Percentiles rank a stretch among this genome's conserved stretches.
phyloP scores from a whole-genome alignment of 306 rosid genomes.

The Crotalaria pallida region DNA sequence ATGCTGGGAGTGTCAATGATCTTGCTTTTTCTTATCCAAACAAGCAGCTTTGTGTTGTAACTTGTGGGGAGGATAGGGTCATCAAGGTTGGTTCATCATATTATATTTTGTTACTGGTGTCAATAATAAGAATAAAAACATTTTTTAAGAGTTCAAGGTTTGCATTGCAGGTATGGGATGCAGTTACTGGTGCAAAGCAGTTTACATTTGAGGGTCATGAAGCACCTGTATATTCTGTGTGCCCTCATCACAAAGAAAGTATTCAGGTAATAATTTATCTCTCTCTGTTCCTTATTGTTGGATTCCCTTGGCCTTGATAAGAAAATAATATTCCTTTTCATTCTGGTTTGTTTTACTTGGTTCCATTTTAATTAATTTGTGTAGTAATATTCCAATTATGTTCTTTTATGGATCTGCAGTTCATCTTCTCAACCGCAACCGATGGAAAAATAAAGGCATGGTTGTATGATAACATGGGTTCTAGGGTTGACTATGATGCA shows the following conservation, averaged over 20 bases:
- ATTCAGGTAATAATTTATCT: slow-evolving; percentile 63
- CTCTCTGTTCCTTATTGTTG: slow-evolving; percentile 9
- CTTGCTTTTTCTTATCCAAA: slow-evolving; percentile 96
- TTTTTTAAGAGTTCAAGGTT: slow-evolving; percentile 27
- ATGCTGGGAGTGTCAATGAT: slow-evolving; percentile 93
- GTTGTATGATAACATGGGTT: slow-evolving; percentile 93
- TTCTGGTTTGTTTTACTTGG: neutral
- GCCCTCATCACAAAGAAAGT: slow-evolving; percentile 96
- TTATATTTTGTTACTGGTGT: slow-evolving; percentile 19
- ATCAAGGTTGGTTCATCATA: slow-evolving; percentile 70
- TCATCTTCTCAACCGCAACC: slow-evolving; percentile 94
- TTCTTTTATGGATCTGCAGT: slow-evolving; percentile 42
- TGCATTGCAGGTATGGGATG: slow-evolving; percentile 95
- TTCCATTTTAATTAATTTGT: neutral
- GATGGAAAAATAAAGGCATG: slow-evolving; percentile 99
- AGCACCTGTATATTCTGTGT: slow-evolving; percentile 88
- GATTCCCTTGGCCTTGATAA: neutral
- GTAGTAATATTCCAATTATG: slow-evolving; percentile 8
- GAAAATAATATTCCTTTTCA: neutral
- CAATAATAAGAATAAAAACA: neutral
- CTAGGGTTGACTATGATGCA: slow-evolving; percentile 98
- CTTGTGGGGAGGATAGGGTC: slow-evolving; percentile 96
- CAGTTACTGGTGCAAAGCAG: slow-evolving; percentile 67
- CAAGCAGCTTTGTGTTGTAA: slow-evolving; percentile 86
- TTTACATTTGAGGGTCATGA: slow-evolving; percentile 90